phyloP scores from a whole-genome alignment of 2,329 filamentous ascomycete genomes.

The Microdochium trichocladiopsis region DNA sequence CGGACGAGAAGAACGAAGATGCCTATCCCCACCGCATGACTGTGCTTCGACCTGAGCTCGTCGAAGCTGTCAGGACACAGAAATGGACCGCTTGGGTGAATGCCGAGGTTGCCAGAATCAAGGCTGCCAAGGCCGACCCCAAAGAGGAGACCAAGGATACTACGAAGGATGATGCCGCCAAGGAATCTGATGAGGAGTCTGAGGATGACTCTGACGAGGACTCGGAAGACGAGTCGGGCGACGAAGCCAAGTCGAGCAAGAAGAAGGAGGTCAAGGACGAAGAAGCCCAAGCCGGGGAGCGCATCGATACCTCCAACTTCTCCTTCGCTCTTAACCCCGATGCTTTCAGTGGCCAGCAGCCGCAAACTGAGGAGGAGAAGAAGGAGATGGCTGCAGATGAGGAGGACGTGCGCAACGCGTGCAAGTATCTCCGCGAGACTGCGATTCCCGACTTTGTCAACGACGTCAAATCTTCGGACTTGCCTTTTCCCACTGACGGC shows the following conservation, averaged over 20 bases:
- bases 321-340: slow-evolving; percentile 88
- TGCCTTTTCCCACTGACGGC: slow-evolving; percentile 99
- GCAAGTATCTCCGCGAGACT: slow-evolving; percentile 67
- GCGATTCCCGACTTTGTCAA: slow-evolving; percentile 80
- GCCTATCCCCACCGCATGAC: slow-evolving; percentile 94
- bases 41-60: slow-evolving; percentile 80
- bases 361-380: slow-evolving; percentile 88
- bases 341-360: slow-evolving; percentile 85
- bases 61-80: slow-evolving; percentile 76
- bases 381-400: slow-evolving; percentile 77
- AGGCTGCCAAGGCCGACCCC: slow-evolving; percentile 22
- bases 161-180: slow-evolving; percentile 25
- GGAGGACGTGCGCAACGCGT: slow-evolving; percentile 77
- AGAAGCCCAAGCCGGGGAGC: slow-evolving; percentile 45
- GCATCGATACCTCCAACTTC: slow-evolving; percentile 83
- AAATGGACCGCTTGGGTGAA: slow-evolving; percentile 89
- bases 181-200: slow-evolving; percentile 14
- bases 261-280: slow-evolving; percentile 30
- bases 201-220: slow-evolving; percentile 23
- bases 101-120: slow-evolving; percentile 59
- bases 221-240: slow-evolving; percentile 16
- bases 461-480: slow-evolving; percentile 84
- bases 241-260: slow-evolving; percentile 15
- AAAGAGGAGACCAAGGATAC: slow-evolving; percentile 25
- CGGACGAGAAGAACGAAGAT: slow-evolving; percentile 31